phyloP scores from a whole-genome alignment of 148 eudicot species.

The Nepenthes mirabilis region DNA sequence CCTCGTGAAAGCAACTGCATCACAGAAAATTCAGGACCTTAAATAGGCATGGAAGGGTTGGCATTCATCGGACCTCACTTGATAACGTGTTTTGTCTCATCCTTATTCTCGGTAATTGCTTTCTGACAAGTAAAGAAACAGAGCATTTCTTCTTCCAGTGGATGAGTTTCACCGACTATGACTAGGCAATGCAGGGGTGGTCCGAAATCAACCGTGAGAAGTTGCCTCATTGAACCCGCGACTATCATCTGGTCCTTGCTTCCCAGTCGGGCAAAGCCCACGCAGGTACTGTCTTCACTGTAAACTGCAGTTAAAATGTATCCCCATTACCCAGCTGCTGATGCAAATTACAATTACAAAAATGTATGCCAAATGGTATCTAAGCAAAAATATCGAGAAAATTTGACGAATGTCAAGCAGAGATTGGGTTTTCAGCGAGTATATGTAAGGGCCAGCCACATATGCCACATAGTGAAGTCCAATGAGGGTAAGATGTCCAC shows the following conservation, averaged over 20 bases:
- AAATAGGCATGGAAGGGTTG: no score
- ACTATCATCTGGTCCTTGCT: slow-evolving; percentile 64
- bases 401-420: neutral
- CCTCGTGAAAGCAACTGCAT: no score
- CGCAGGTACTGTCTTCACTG: slow-evolving; percentile 52
- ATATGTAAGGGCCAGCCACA: neutral
- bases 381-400: neutral
- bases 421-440: neutral
- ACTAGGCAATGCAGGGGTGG: slow-evolving; percentile 74
- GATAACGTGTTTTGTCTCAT: no score
- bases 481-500: no score
- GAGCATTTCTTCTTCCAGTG: slow-evolving; percentile 79
- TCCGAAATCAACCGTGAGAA: slow-evolving; percentile 54
- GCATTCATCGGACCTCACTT: no score
- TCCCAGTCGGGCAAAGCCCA: slow-evolving; percentile 80
- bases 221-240: slow-evolving; percentile 69
- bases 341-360: neutral
- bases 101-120: neutral
- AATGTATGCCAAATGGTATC: neutral
- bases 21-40: no score
- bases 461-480: no score
- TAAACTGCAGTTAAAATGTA: slow-evolving; percentile 35
- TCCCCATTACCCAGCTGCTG: neutral
- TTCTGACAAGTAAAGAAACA: slow-evolving; percentile 27
- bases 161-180: slow-evolving; percentile 72